Evolutionary conservation across 805 yeast genomes (phyloP), one percentile per base, ranked within the genome.

Genomic region (Sugiyamaella boreocaroliniensis): DNA sequence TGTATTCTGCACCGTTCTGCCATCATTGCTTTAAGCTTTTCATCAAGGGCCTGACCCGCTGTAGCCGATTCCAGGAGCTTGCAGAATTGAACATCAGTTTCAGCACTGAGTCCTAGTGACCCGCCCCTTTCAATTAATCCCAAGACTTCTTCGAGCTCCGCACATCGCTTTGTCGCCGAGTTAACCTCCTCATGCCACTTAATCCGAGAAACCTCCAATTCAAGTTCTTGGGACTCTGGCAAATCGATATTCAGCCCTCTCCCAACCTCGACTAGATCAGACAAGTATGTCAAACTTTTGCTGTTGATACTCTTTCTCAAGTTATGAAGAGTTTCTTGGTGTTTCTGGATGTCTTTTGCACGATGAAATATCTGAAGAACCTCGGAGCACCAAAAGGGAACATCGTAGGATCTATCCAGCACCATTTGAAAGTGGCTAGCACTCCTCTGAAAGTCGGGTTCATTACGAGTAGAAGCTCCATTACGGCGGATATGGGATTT

Each of bases 321-420:
- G 2, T 64, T 55, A 9, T 76, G 63, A 32, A 79, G 80, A 12
- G 76, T 72, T 26, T 68, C 64, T 53, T 77, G 81, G 63, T 76
- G 85, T 47, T 72, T 72, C 47, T 71, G 71, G 43, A 85, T 73
- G 56, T 80, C 85, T 29, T 61, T 66, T 4, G 76, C 74, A 45
- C 81, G 73, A 55, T 79, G 84, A 3, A 75, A 54, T 11, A 86
- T 65, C 59, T 79, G 84, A 16, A 78, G 83, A 58, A 82, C 72
- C 61, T 86, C 93, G 0, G 80, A 76, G 15, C 80, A 70, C 2
- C 74, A 64, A 51, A 85, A 77, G 18, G 78, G 75, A 53, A 83
- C 60, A 0, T 63, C 60, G 2, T 83, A 79, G 4, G 83, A 78
- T 44, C 72, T 71, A 15, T 69, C 68, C 12, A 82, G 59, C 19